Conservation (phyloP, 805 yeast genomes). For the Priceomyces fermenticarens region DNA sequence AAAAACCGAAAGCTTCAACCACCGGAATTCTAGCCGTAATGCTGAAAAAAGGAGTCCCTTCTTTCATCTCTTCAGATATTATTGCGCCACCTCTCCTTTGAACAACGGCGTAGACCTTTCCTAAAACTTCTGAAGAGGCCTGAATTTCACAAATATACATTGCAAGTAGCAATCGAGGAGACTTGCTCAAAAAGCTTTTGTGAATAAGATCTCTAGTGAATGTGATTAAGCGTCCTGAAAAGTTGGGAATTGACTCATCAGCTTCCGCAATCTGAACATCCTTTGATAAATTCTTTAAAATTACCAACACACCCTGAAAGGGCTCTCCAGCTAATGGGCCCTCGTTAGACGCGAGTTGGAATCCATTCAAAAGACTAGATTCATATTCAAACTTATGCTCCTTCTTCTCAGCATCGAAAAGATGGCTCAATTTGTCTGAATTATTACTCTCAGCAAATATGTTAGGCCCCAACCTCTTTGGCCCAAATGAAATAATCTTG, state of each 20-base stretch:
- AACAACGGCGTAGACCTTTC: constrained; percentile 92
- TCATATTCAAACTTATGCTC: constrained; percentile 38
- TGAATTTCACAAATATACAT: constrained; percentile 94
- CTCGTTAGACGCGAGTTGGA: constrained; percentile 73
- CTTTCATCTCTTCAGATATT: constrained; percentile 91
- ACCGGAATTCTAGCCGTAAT: constrained; percentile 86
- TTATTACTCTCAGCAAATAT: constrained; percentile 54
- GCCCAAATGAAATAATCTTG: constrained; percentile 66
- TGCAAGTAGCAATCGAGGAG: constrained; percentile 89
- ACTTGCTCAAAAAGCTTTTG: constrained; percentile 68
- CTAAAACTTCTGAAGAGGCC: constrained; percentile 89
- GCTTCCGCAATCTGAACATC: constrained; percentile 24
- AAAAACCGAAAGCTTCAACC: constrained; percentile 92
- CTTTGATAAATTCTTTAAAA: constrained; percentile 22
- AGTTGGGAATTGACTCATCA: constrained; percentile 35
- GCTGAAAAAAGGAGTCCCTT: constrained; percentile 95
- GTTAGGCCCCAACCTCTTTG: constrained; percentile 73
- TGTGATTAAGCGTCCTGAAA: constrained; percentile 72
- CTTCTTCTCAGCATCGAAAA: constrained; percentile 17
- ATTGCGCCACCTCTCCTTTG: constrained; percentile 85
- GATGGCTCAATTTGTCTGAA: constrained; percentile 23
- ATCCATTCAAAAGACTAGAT: constrained; percentile 73
- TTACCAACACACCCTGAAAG: constrained; percentile 72
- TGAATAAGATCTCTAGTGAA: constrained; percentile 72
- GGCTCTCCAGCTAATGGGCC: constrained; percentile 93